These are phyloP conservation scores for Hyaloscypha variabilis DNA, from an alignment of 495 filamentous ascomycete species.

Conservation along the genomic window DNA sequence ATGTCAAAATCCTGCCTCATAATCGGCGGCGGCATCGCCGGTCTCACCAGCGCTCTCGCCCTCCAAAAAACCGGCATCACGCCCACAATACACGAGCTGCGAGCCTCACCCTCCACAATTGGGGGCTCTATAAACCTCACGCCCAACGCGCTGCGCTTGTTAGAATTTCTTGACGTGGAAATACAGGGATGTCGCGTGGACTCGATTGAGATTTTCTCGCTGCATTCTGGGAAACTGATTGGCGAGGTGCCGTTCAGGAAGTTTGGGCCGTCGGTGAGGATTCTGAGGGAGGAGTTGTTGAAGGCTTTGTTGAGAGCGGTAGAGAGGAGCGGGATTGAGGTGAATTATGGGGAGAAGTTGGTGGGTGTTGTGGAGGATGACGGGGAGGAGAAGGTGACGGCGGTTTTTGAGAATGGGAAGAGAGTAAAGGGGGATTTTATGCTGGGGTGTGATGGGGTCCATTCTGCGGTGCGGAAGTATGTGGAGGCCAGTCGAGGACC, in stretches of 20 bases:
- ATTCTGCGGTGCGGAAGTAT: slow-evolving; percentile 56
- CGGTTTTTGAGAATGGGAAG: slow-evolving; percentile 54
- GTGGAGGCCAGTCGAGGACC: slow-evolving; percentile 52
- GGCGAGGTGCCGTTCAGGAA: slow-evolving; percentile 43
- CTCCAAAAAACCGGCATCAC: slow-evolving; percentile 49
- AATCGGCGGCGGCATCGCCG: slow-evolving; percentile 60
- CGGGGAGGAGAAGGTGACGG: slow-evolving; percentile 38
- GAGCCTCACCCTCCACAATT: slow-evolving; percentile 55
- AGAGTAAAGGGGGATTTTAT: slow-evolving; percentile 53
- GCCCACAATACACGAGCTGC: slow-evolving; percentile 56
- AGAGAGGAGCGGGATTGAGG: slow-evolving; percentile 32
- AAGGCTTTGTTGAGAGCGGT: slow-evolving; percentile 46
- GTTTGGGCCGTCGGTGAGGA: slow-evolving; percentile 47
- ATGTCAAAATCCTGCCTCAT: slow-evolving; percentile 35
- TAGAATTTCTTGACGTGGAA: slow-evolving; percentile 56
- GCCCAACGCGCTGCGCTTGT: slow-evolving; percentile 60
- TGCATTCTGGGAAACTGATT: slow-evolving; percentile 49
- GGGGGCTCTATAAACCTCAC: slow-evolving; percentile 67
- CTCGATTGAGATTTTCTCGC: slow-evolving; percentile 48
- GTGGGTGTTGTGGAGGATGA: slow-evolving; percentile 22
- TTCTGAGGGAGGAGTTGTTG: slow-evolving; percentile 50
- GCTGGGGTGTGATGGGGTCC: slow-evolving; percentile 66
- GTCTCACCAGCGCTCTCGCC: slow-evolving; percentile 55
- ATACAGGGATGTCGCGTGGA: slow-evolving; percentile 44
- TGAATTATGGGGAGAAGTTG: slow-evolving; percentile 39